Base-by-base conservation (phyloP, 2,329 filamentous ascomycete genomes). In the Venturia oleaginea region DNA sequence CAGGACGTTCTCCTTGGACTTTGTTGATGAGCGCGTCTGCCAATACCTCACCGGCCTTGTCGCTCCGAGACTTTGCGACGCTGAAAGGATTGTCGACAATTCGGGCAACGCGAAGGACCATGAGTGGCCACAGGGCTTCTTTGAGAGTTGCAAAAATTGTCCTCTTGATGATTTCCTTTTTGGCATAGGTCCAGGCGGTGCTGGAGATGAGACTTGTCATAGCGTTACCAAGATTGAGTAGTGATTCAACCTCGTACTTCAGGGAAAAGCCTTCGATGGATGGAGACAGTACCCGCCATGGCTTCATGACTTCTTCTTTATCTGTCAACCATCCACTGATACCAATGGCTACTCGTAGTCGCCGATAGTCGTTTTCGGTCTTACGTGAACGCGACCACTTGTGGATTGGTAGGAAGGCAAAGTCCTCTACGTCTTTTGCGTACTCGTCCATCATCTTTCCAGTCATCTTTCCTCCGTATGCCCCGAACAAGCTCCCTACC, bases 381-480 rank as follows among this genome's bases (percentile, higher is more conserved):
- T 79, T 86, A 73, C 64, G 80, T 73, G 67, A 85, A 71, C 66
- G 82, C 76, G 65, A 82, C 37, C 78, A 72, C 17, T 83, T 82
- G 62, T 86, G 84, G 19, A 96, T 79, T 0, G 91, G 90, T 13
- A 96, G 76, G 70, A 97, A 90, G 0, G 86, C 91, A 74, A 97
- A 96, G 71, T 97, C 92, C 70, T 91, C 86, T 19, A 97, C 87
- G 68, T 96, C 91, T 69, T 86, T 86, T 13, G 89, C 84, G 73
- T 95, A 96, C n/a, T 87, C 82, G 68, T 96, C 91, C 81, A 97
- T 89, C 81, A 92, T 91, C 73, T 92, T 88, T 62, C 87, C 86
- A 0, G 89, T 90, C 81, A 96, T 92, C 42, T 87, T 85, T 1
- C 88, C 86, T 54, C 90, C 90, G 72, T 95, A 96, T n/a, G 94